Evolutionary conservation across 177 flowering plant species (phyloP).

Genomic region (Vitis hybrid): DNA sequence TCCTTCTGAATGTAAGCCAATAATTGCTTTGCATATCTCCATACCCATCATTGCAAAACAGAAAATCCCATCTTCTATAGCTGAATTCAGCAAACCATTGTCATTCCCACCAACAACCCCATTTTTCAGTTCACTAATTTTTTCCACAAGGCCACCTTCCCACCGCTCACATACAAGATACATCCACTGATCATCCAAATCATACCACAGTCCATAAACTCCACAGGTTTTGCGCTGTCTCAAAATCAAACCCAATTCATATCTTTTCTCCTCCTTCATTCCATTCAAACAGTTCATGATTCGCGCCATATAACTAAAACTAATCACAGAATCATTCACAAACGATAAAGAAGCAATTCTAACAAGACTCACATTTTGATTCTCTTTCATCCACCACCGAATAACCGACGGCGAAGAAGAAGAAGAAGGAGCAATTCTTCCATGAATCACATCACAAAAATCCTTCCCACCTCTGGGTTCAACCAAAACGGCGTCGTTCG

Average conservation of each 20-base stretch:
- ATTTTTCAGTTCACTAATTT: conserved; percentile 12
- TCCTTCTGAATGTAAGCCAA: conserved; percentile 52
- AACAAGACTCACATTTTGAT: conserved; percentile 45
- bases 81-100: conserved; percentile 11
- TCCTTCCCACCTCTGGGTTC: conserved; percentile 11
- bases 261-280: conserved; percentile 43
- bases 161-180: conserved; percentile 62
- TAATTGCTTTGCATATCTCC: conserved; percentile 67
- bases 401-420: not conserved
- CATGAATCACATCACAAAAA: conserved; percentile 10
- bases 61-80: conserved; percentile 17
- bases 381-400: conserved; percentile 18
- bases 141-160: conserved; percentile 18
- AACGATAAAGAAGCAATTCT: conserved; percentile 17
- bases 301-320: conserved; percentile 38
- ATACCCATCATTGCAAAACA: conserved; percentile 47
- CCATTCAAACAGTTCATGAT: conserved; percentile 48
- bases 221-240: conserved; percentile 33
- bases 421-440: conserved; percentile 12
- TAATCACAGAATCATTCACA: conserved; percentile 28
- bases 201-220: conserved; percentile 72
- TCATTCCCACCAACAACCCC: conserved; percentile 12
- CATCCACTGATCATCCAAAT: conserved; percentile 44
- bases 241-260: conserved; percentile 44
- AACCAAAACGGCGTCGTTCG: conserved; percentile 35